Evolutionary conservation across 345 rosid genomes (phyloP), one percentile per base, ranked within the genome.

Genomic region (Orychophragmus violaceus): DNA sequence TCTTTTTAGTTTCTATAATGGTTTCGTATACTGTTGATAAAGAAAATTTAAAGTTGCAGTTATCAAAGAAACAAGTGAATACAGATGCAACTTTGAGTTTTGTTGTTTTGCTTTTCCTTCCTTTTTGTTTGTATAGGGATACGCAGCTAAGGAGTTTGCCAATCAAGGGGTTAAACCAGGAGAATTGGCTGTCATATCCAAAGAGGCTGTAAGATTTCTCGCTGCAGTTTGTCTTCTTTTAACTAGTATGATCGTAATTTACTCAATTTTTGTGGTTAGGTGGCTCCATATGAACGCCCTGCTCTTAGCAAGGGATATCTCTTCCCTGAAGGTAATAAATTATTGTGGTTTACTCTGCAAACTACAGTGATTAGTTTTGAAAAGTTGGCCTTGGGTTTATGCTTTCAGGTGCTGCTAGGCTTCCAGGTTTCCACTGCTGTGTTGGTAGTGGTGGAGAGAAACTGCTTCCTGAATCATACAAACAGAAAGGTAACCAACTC

Each of bases 381-480:
- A n/a, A n/a, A n/a, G n/a, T n/a, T n/a, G n/a, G 10, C 14, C 19
- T 25, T 36, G 25, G 36, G 17, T 42, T n/a, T 51, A 30, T 33
- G 68, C 49, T 30, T 39, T 11, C 84, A 94, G 99, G 92, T 27
- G 76, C 95, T 80, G 96, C 99, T 68, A 87, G 99, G 71, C 99
- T 90, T 78, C 99, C 99, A 2, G 96, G 97, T 24, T 94, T 94
- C 78, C 91, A 90, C 81, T 81, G 78, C 63, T 94, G 99, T 75
- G 99, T 94, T 79, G 99, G 99, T 65, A 79, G 93, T 71, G 97
- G 97, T 22, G 97, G 99, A 64, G 99, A 90, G 74, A 90, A 95
- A 77, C 77, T 88, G 25, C 88, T 83, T 68, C 96, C 91, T 52
- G 96, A 90, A 78, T 88, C 95, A 79, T 94, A 94, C 91, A 77